phyloP scores from a whole-genome alignment of 139 green algal species.

The Dunaliella primolecta region DNA sequence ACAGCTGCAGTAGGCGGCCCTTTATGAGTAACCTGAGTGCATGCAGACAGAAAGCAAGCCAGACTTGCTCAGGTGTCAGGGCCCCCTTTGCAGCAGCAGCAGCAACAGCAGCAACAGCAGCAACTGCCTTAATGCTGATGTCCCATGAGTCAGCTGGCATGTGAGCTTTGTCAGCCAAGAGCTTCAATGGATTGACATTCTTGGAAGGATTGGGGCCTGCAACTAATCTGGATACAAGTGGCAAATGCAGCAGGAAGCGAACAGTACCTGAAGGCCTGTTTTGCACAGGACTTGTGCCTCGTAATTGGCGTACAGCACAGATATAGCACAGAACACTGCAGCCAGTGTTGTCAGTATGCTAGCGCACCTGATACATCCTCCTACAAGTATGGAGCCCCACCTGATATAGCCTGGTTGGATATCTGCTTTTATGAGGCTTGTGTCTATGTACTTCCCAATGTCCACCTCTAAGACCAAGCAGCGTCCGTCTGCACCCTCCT shows the following conservation, averaged over 20 bases:
- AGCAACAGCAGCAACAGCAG: not conserved
- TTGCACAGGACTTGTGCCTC: too few relatives aligned
- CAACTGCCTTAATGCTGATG: too few relatives aligned
- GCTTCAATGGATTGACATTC: too few relatives aligned
- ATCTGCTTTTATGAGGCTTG: conserved; percentile 76
- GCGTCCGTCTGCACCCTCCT: conserved; percentile 53
- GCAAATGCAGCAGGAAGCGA: not conserved
- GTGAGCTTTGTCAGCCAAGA: too few relatives aligned
- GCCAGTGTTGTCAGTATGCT: too few relatives aligned
- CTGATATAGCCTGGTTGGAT: conserved; percentile 71
- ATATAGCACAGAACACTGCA: too few relatives aligned
- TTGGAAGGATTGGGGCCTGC: too few relatives aligned
- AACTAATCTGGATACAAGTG: too few relatives aligned
- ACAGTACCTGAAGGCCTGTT: not conserved
- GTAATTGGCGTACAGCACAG: too few relatives aligned
- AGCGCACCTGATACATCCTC: too few relatives aligned
- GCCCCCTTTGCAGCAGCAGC: not conserved
- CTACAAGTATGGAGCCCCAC: too few relatives aligned
- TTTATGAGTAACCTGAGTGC: conserved; percentile 73
- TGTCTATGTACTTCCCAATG: conserved; percentile 79
- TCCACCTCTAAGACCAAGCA: conserved; percentile 69
- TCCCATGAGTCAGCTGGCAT: too few relatives aligned
- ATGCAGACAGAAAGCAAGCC: not conserved
- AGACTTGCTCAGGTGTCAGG: not conserved
- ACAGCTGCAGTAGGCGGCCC: conserved; percentile 79